Base-by-base conservation (phyloP, 192 early-diverging fungal species). In the Podila epicladia region DNA sequence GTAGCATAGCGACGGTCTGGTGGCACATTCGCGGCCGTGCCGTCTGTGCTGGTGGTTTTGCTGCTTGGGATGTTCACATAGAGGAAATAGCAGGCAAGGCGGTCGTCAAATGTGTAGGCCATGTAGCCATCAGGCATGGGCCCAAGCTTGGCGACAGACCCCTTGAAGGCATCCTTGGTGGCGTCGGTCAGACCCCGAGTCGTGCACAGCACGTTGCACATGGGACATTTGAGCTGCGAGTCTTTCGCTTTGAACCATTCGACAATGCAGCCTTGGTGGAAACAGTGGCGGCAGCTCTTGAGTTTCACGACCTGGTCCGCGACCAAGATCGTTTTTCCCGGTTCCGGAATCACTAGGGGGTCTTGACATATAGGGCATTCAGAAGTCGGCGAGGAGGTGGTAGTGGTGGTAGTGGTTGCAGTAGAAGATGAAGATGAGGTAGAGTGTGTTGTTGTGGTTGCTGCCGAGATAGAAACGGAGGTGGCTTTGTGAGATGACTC, bases 31-130 rank as follows among this genome's bases (percentile, higher is more conserved):
- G 20, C 28, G 59, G 22, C 5, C 8, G 15, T 35, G 19, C 5
- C 17, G 17, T 28, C 17, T 9, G 59, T 60, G 17, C 5, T 60
- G 22, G 59, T 32, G 28, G 59, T 5, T 35, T 59, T 15, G 19
- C 69, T 62, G 45, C 35, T 60, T 29, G 55, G 58, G 20, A 53
- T 62, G 65, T 48, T 64, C 20, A 58, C 66, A 58, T 75, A 84
- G 41, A 84, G 65, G 49, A 84, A 82, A 41, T 80, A 84, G 37
- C 77, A 79, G 2, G 58, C 53, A 5, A 84, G 50, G 1, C 71
- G 66, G 8, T 67, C 77, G 63, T 77, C 78, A 71, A 84, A 84
- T 24, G 58, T 55, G 62, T 84, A 84, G 17, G 72, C 77, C 73
- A 84, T 72, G 15, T 62, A 58, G 7, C 70, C 77, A 67, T 84